phyloP scores from a whole-genome alignment of 2,329 filamentous ascomycete genomes.

The Microdochium paspali region DNA sequence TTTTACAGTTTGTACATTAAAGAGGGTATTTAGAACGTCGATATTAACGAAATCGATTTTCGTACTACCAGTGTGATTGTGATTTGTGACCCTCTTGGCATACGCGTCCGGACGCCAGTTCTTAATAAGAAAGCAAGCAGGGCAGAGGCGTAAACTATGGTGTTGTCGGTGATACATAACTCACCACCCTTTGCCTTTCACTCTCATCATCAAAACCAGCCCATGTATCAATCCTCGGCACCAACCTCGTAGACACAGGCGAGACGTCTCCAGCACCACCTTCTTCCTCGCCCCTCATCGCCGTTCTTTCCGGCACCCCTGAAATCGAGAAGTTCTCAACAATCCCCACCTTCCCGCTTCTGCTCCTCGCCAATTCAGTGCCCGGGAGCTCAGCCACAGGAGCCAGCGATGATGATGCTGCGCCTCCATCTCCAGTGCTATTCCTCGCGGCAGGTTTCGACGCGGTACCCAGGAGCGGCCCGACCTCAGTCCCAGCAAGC shows the following conservation, averaged over 20 bases:
- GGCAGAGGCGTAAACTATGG: too few species aligned
- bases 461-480: not conserved
- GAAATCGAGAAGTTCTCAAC: not conserved
- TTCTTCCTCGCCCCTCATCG: not conserved
- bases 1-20: too few species aligned
- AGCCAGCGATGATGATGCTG: not conserved
- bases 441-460: not conserved
- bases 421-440: not conserved
- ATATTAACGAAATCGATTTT: too few species aligned
- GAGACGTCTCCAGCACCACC: not conserved
- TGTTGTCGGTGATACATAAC: too few species aligned
- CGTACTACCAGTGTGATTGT: too few species aligned
- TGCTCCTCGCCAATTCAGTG: not conserved
- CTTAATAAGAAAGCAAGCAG: too few species aligned
- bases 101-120: too few species aligned
- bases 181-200: too few species aligned
- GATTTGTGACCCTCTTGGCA: too few species aligned
- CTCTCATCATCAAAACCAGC: too few species aligned
- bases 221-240: not conserved
- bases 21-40: too few species aligned
- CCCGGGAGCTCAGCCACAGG: not conserved
- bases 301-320: not conserved
- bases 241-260: not conserved
- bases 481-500: not conserved
- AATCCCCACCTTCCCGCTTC: not conserved